phyloP scores from a whole-genome alignment of 371 early-diverging fungal species.

The Apophysomyces ossiformis region DNA sequence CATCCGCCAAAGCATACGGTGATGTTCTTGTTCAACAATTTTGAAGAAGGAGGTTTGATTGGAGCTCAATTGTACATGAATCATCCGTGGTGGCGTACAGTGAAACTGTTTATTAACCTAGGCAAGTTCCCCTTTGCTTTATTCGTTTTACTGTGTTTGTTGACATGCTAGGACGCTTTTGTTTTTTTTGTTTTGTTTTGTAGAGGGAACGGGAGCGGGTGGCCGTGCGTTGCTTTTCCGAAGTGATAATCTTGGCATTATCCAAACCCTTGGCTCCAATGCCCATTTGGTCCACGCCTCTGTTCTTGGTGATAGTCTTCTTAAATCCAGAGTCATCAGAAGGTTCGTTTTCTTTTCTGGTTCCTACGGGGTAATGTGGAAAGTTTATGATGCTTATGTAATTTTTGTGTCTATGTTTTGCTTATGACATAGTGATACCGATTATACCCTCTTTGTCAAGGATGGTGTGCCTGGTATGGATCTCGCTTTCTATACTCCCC shows the following conservation, averaged over 20 bases:
- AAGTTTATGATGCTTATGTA: no score
- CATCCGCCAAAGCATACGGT: slow-evolving; percentile 61
- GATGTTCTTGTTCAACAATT: slow-evolving; percentile 84
- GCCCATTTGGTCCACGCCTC: slow-evolving; percentile 37
- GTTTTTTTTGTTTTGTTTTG: neutral
- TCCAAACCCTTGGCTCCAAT: slow-evolving; percentile 41
- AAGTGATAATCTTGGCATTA: slow-evolving; percentile 49
- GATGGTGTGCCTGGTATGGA: slow-evolving; percentile 71
- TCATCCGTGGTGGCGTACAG: slow-evolving; percentile 75
- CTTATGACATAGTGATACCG: slow-evolving; percentile 56
- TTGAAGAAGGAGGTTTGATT: slow-evolving; percentile 78
- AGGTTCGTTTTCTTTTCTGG: slow-evolving; percentile 26
- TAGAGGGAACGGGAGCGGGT: slow-evolving; percentile 76
- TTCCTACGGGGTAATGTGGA: neutral
- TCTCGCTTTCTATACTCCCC: slow-evolving; percentile 64
- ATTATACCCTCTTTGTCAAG: slow-evolving; percentile 62
- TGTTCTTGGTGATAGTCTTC: slow-evolving; percentile 65
- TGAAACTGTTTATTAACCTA: slow-evolving; percentile 81
- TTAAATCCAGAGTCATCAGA: slow-evolving; percentile 63
- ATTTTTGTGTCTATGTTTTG: neutral
- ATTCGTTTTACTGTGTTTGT: slow-evolving; percentile 54
- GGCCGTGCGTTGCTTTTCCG: slow-evolving; percentile 75
- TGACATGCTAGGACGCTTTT: slow-evolving; percentile 56
- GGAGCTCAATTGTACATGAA: slow-evolving; percentile 72
- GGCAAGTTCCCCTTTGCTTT: slow-evolving; percentile 24